Conservation (phyloP, 495 filamentous ascomycete species). For the Penicillium manginii region DNA sequence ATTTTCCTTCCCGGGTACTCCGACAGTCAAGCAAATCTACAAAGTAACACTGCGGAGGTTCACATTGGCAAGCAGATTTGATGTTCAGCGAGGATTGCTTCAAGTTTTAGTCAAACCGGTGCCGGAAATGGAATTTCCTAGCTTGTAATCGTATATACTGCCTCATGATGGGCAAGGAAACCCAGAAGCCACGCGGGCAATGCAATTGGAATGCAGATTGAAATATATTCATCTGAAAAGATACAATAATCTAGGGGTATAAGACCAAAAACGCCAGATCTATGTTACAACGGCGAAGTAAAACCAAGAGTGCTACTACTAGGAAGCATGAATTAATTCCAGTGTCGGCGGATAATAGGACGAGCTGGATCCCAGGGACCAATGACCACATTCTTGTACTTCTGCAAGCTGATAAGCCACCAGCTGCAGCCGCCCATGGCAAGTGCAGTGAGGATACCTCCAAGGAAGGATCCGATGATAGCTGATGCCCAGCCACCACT, state of each 20-base stretch:
- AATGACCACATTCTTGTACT: slow-evolving; percentile 98
- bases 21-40: not conserved
- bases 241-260: slow-evolving; percentile 33
- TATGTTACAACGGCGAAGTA: slow-evolving; percentile 20
- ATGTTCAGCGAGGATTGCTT: too few species aligned
- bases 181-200: not conserved
- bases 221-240: slow-evolving; percentile 1
- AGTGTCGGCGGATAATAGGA: slow-evolving; percentile 69
- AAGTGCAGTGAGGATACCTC: slow-evolving; percentile 67
- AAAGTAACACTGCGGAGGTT: not conserved
- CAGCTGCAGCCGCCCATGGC: slow-evolving; percentile 93
- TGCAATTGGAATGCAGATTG: not conserved
- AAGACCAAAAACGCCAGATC: slow-evolving; percentile 23
- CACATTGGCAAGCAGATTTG: not conserved
- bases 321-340: slow-evolving; percentile 48
- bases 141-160: too few species aligned
- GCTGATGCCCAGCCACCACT: slow-evolving; percentile 77
- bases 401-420: slow-evolving; percentile 97
- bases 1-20: not conserved
- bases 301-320: not conserved
- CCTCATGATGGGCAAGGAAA: too few species aligned
- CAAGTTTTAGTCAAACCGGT: too few species aligned
- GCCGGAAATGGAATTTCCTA: too few species aligned
- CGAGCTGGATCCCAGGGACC: slow-evolving; percentile 97
- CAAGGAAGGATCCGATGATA: slow-evolving; percentile 71